Percentiles rank a stretch among this genome's conserved stretches.
Evolutionary conservation across 2,329 filamentous ascomycete genomes (phyloP).

Genomic region (Aspergillus transmontanensis): DNA sequence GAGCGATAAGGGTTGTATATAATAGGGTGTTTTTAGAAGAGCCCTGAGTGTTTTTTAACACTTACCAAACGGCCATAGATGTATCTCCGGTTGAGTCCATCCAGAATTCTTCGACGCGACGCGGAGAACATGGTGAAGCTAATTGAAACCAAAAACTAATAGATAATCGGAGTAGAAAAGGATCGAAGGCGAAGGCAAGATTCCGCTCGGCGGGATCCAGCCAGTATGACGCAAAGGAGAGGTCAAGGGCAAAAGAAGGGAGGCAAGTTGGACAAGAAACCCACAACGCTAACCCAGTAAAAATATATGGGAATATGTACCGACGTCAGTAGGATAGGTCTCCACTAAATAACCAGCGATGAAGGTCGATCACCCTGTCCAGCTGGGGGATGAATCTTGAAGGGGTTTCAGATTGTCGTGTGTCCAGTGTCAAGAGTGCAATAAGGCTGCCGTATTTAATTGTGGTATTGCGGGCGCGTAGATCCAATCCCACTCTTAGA

Average conservation of each 20-base stretch:
- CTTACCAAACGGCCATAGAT: constrained; percentile 50
- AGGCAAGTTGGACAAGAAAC: constrained; percentile 9
- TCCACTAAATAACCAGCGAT: not conserved
- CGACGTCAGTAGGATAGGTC: constrained; percentile 4
- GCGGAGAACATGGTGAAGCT: constrained; percentile 43
- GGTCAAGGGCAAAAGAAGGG: constrained; percentile 13
- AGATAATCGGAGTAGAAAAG: constrained; percentile 19
- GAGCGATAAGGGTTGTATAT: constrained; percentile 6
- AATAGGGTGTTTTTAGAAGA: not conserved
- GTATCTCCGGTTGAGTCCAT: constrained; percentile 50
- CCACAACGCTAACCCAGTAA: constrained; percentile 1
- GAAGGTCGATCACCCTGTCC: constrained; percentile 6
- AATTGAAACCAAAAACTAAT: constrained; percentile 20
- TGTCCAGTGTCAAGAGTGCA: constrained; percentile 1
- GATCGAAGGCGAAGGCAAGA: constrained; percentile 27
- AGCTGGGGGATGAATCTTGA: not conserved
- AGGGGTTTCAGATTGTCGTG: not conserved
- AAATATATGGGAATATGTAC: not conserved
- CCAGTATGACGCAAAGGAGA: constrained; percentile 44
- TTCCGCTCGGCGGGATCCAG: constrained; percentile 25
- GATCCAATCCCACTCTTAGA: constrained; percentile 11
- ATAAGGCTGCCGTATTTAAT: constrained; percentile 7
- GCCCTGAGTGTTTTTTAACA: constrained; percentile 11
- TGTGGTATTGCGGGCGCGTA: not conserved
- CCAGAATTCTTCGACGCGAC: constrained; percentile 44